Conservation (phyloP, 176 grass and related monocot genomes). For the maize (Zea mays) region Zm-B73-REFERENCE-NAM-5.0 NC_050098.1:18651501-18652000, state of each 20-base stretch:
- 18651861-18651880: not conserved
- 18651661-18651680: not conserved
- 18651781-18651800: too few species aligned
- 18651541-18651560: not conserved
- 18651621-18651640: not conserved
- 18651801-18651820: not conserved
- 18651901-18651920: not conserved
- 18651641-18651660: not conserved
- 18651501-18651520: not conserved
- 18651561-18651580: not conserved
- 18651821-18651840: not conserved
- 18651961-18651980: too few species aligned
- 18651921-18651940: not conserved
- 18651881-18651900: not conserved
- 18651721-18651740: too few species aligned
- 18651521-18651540: not conserved
- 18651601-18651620: not conserved
- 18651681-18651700: not conserved
- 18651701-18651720: too few species aligned
- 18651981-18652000: too few species aligned
- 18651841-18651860: not conserved
- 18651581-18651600: not conserved
- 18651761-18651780: too few species aligned
- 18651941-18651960: not conserved
- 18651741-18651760: too few species aligned